phyloP scores from a whole-genome alignment of 768 basidiomycete genomes.

The Candolleomyces eurysporus region DNA sequence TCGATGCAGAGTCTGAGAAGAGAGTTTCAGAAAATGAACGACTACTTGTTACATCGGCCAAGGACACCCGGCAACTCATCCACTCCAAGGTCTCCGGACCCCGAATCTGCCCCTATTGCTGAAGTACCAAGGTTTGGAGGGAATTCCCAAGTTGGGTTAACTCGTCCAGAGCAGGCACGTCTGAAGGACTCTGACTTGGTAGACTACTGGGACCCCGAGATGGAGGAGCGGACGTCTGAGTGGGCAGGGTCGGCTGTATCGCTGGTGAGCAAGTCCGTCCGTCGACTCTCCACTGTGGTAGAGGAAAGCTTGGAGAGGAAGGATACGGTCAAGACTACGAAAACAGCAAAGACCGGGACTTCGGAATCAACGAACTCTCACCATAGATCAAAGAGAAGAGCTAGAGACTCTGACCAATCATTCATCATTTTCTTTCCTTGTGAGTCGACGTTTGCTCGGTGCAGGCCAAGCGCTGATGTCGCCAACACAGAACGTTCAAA shows the following conservation, averaged over 20 bases:
- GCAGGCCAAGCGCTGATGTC: too few species aligned
- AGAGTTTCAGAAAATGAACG: neutral
- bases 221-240: neutral
- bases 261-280: neutral
- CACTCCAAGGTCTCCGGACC: neutral
- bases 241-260: neutral
- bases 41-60: neutral
- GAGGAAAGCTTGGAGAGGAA: neutral
- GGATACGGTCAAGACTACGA: neutral
- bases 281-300: neutral
- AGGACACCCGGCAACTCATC: neutral
- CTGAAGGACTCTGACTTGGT: neutral
- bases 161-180: neutral
- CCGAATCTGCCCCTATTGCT: neutral
- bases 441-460: neutral
- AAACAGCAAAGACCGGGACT: neutral
- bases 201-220: neutral
- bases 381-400: neutral
- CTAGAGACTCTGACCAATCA: slow-evolving; percentile 1
- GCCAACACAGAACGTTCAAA: too few species aligned
- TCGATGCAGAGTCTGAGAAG: neutral
- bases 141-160: neutral
- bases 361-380: neutral
- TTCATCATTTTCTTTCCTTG: slow-evolving; percentile 2
- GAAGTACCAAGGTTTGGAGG: neutral